Evolutionary conservation across 164 flowering plant species (phyloP).

Genomic region (Aristolochia fimbriata): DNA sequence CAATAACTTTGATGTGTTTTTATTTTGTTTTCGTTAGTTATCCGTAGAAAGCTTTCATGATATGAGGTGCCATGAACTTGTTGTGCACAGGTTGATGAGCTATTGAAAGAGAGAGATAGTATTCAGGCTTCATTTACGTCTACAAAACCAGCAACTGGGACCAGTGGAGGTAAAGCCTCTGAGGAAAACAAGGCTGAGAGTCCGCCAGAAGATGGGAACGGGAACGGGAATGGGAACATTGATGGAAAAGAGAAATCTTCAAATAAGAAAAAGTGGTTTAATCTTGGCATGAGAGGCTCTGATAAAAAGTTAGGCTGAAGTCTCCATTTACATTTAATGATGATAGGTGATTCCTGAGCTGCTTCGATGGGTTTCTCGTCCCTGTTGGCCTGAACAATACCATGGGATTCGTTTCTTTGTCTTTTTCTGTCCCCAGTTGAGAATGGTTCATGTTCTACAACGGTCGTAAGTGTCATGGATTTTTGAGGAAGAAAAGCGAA

Average conservation of each 20-base stretch:
- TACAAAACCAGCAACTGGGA: constrained; percentile 17
- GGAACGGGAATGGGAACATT: too few relatives aligned
- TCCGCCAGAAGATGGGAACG: constrained; percentile 54
- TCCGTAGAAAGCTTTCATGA: neutral
- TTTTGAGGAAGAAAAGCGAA: too few relatives aligned
- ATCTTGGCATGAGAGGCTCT: constrained; percentile 64
- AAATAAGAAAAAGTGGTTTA: constrained; percentile 71
- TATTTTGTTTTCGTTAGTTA: neutral
- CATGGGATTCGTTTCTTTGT: too few relatives aligned
- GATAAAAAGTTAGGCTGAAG: constrained; percentile 49
- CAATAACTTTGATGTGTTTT: too few relatives aligned
- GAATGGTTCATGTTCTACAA: too few relatives aligned
- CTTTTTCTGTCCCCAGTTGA: too few relatives aligned
- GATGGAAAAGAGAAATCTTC: constrained; percentile 73
- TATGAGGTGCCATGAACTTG: neutral
- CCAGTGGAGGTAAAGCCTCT: constrained; percentile 41
- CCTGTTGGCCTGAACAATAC: too few relatives aligned
- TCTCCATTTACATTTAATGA: too few relatives aligned
- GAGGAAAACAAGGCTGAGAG: constrained; percentile 57
- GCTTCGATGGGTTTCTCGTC: too few relatives aligned
- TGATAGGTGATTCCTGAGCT: too few relatives aligned
- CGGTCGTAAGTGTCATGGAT: too few relatives aligned
- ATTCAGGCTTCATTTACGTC: constrained; percentile 78
- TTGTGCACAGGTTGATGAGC: constrained; percentile 70
- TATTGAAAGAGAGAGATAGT: constrained; percentile 74